Evolutionary conservation across 495 filamentous ascomycete species (phyloP).

Genomic region (Filosporella fistucella): DNA sequence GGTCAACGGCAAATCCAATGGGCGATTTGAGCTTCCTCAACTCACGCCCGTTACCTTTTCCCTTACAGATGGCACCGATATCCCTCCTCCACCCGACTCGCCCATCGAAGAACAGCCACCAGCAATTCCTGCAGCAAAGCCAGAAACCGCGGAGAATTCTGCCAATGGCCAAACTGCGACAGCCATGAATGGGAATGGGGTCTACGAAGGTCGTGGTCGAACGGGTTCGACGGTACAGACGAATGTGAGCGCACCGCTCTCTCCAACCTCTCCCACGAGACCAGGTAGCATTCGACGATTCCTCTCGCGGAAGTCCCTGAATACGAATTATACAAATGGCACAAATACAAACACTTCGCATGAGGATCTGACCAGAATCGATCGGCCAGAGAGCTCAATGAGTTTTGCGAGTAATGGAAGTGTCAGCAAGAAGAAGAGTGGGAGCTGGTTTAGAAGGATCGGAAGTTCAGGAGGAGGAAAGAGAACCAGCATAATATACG

Average conservation of each 20-base stretch:
- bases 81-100: conserved; percentile 48
- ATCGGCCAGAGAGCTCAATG: conserved; percentile 23
- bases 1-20: conserved; percentile 25
- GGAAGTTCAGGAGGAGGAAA: conserved; percentile 5
- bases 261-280: conserved; percentile 18
- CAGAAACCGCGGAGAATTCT: neutral
- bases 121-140: conserved; percentile 13
- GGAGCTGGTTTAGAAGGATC: conserved; percentile 23
- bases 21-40: conserved; percentile 48
- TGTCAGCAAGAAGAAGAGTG: conserved; percentile 18
- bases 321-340: conserved; percentile 28
- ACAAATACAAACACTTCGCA: conserved; percentile 27
- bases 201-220: conserved; percentile 20
- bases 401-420: conserved; percentile 7
- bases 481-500: conserved; percentile 21
- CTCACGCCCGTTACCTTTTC: conserved; percentile 41
- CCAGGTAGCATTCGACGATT: conserved; percentile 33
- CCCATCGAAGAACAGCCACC: conserved; percentile 35
- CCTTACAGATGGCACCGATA: conserved; percentile 52
- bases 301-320: conserved; percentile 31
- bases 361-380: conserved; percentile 28
- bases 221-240: conserved; percentile 5
- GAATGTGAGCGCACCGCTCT: conserved; percentile 10
- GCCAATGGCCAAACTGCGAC: conserved; percentile 3
- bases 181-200: conserved; percentile 6